These are phyloP conservation scores for Petunia secreta DNA, from an alignment of 257 asterid genomes.

Conservation along the genomic window DNA sequence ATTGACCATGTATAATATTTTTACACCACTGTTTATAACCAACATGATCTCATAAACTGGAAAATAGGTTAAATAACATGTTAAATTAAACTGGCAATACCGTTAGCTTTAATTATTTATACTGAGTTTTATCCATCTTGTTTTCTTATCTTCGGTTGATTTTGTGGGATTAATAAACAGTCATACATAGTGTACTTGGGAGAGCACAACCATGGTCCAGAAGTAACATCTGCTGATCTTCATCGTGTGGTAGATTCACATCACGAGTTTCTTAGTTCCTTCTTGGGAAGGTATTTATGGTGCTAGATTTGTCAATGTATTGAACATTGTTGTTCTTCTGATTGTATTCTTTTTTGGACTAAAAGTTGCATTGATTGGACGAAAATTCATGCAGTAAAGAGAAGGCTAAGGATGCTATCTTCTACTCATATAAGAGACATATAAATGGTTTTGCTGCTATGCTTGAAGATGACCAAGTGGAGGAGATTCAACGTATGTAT, in stretches of 20 bases:
- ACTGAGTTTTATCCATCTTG: background rate
- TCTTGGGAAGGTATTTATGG: slow-evolving; percentile 60
- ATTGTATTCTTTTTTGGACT: background rate
- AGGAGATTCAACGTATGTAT: slow-evolving; percentile 48
- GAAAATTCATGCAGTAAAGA: slow-evolving; percentile 43
- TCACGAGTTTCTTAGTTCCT: slow-evolving; percentile 53
- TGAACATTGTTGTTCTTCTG: background rate
- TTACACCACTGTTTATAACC: no score
- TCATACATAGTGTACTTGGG: slow-evolving; percentile 80
- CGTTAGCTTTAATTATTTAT: background rate
- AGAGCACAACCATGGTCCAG: slow-evolving; percentile 69
- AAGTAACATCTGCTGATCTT: slow-evolving; percentile 46
- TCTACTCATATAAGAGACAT: slow-evolving; percentile 62
- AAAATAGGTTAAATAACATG: no score
- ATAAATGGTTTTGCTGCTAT: slow-evolving; percentile 81
- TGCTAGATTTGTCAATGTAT: background rate
- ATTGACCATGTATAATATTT: no score
- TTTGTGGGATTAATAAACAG: slow-evolving; percentile 33
- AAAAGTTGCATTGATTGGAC: background rate
- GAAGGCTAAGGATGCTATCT: slow-evolving; percentile 60
- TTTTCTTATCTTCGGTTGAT: background rate
- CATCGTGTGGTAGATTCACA: slow-evolving; percentile 52
- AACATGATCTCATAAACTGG: no score
- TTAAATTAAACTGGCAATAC: no score
- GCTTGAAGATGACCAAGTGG: slow-evolving; percentile 75